Evolutionary conservation across 352 stramenopile species (phyloP).

Genomic region (Phytopythium sindhum): DNA sequence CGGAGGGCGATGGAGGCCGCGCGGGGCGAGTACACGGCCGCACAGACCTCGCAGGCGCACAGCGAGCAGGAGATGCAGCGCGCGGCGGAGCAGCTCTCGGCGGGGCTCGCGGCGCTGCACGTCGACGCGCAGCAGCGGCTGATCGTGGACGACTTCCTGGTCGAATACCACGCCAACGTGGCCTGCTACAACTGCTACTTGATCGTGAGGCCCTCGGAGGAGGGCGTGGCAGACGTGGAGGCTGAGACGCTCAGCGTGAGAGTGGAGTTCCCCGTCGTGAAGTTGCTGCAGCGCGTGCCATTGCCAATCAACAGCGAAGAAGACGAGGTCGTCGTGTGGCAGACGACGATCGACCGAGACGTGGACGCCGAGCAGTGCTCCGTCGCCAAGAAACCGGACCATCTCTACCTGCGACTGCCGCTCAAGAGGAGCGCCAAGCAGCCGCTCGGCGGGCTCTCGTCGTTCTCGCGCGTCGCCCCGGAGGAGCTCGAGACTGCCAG

Average conservation of each 20-base stretch:
- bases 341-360: conserved; percentile 49
- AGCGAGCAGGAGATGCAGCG: conserved; percentile 32
- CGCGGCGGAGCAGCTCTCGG: conserved; percentile 21
- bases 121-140: conserved; percentile 5
- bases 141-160: conserved; percentile 27
- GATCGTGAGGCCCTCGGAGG: conserved; percentile 8
- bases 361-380: conserved; percentile 39
- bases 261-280: conserved; percentile 36
- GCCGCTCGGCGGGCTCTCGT: conserved; percentile 43
- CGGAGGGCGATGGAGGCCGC: conserved; percentile 18
- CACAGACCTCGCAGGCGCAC: conserved; percentile 15
- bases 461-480: conserved; percentile 48
- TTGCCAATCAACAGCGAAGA: not conserved
- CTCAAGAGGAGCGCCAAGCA: conserved; percentile 49
- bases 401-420: conserved; percentile 65
- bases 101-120: conserved; percentile 22
- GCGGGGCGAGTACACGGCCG: conserved; percentile 25
- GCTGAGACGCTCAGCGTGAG: conserved; percentile 24
- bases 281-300: conserved; percentile 17
- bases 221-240: conserved; percentile 16
- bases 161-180: conserved; percentile 83
- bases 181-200: conserved; percentile 81
- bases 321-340: conserved; percentile 27
- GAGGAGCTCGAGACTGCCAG: conserved; percentile 37
- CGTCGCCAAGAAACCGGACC: conserved; percentile 41